Conservation (phyloP, 2,329 filamentous ascomycete species). For the Neocucurbitaria cava region DNA sequence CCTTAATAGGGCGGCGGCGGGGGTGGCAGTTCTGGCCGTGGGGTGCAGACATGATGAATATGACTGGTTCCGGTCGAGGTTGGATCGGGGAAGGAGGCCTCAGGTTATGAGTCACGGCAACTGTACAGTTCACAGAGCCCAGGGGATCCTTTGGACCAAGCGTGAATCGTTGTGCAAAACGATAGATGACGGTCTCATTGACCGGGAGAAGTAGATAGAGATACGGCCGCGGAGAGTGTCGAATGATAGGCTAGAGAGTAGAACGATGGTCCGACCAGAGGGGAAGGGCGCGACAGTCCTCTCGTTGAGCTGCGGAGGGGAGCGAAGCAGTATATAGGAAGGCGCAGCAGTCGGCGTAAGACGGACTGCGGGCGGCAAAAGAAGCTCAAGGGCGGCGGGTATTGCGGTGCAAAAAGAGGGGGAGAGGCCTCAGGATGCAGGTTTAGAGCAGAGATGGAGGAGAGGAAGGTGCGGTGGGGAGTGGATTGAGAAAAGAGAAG, state of each 20-base stretch:
- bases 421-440: conserved; percentile 39
- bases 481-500: conserved; percentile 26
- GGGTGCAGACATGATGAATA: conserved; percentile 47
- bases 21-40: conserved; percentile 52
- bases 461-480: conserved; percentile 27
- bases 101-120: conserved; percentile 46
- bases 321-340: conserved; percentile 39
- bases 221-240: neutral
- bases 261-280: conserved; percentile 14
- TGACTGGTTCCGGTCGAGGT: conserved; percentile 42
- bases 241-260: neutral
- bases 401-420: conserved; percentile 24
- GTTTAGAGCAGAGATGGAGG: conserved; percentile 20
- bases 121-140: conserved; percentile 31
- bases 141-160: conserved; percentile 33
- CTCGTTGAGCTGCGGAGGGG: conserved; percentile 27
- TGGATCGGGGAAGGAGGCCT: conserved; percentile 34
- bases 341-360: conserved; percentile 42
- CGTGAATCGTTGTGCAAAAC: conserved; percentile 27
- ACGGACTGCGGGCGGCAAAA: conserved; percentile 37
- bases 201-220: conserved; percentile 14
- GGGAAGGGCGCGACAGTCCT: conserved; percentile 41
- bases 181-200: conserved; percentile 36
- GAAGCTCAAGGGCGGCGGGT: conserved; percentile 34
- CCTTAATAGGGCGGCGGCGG: conserved; percentile 55